Percentiles rank a stretch among this genome's conserved stretches.
phyloP scores from a whole-genome alignment of 2,329 filamentous ascomycete genomes.

The Aspergillus flavus region DNA sequence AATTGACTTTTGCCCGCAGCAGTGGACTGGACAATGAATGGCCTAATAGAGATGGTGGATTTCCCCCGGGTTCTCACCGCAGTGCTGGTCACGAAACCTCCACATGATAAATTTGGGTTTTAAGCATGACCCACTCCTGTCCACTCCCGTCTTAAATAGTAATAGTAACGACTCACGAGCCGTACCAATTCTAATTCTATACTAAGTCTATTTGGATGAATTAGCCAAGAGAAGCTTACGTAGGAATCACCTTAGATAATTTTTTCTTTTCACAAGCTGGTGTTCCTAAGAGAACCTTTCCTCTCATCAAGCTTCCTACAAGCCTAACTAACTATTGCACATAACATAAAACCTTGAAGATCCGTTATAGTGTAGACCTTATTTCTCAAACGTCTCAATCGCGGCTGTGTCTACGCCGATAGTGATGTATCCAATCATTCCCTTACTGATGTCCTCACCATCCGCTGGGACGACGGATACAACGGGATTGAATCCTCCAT shows the following conservation, averaged over 20 bases:
- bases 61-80: not conserved
- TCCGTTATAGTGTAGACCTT: not conserved
- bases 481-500: conserved; percentile 33
- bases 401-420: conserved; percentile 35
- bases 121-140: not conserved
- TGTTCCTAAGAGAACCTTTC: not conserved
- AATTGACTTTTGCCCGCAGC: not conserved
- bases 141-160: no score
- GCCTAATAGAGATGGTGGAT: not conserved
- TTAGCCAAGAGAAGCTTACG: not conserved
- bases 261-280: no score
- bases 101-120: not conserved
- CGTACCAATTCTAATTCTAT: not conserved
- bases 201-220: not conserved
- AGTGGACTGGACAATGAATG: not conserved
- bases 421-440: conserved; percentile 41
- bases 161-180: no score
- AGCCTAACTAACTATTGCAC: not conserved
- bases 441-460: conserved; percentile 37
- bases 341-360: not conserved
- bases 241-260: not conserved
- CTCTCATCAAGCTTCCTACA: not conserved
- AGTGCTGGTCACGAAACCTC: not conserved
- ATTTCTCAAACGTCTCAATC: conserved; percentile 5
- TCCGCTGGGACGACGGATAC: conserved; percentile 37